phyloP scores from a whole-genome alignment of 768 basidiomycete genomes.

The Baorangia bicolor region DNA sequence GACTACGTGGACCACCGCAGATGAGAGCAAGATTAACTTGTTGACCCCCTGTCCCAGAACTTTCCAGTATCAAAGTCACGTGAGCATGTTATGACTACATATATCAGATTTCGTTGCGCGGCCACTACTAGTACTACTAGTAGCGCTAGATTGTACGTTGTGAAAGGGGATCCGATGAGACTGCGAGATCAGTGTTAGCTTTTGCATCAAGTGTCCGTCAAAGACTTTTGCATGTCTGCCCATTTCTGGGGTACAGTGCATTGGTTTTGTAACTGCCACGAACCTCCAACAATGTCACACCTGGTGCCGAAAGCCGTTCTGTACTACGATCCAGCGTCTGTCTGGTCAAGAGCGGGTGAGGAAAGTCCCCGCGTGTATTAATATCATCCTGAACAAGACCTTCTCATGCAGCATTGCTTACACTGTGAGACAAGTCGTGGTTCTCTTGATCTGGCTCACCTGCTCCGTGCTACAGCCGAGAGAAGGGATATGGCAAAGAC shows the following conservation, averaged over 20 bases:
- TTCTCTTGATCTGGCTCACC: neutral
- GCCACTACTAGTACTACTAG: too few relatives aligned
- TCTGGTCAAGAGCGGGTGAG: constrained; percentile 68
- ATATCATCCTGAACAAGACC: neutral
- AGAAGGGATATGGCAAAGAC: constrained; percentile 83
- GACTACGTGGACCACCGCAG: neutral
- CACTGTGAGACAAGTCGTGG: constrained; percentile 44
- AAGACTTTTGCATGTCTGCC: neutral
- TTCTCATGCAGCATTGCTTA: constrained; percentile 44
- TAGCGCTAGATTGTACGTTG: neutral
- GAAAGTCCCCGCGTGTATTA: neutral
- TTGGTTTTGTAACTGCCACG: neutral
- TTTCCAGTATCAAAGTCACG: constrained; percentile 29
- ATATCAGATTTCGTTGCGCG: neutral
- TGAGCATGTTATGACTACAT: constrained; percentile 5
- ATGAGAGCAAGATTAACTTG: neutral
- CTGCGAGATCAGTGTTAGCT: neutral
- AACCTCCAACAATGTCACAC: neutral
- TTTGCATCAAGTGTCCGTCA: too few relatives aligned
- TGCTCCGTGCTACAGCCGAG: constrained; percentile 38
- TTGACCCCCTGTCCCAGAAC: constrained; percentile 21
- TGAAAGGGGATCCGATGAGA: neutral
- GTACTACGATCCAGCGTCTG: constrained; percentile 60
- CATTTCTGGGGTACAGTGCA: neutral
- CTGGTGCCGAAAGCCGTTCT: constrained; percentile 74